Evolutionary conservation across 441 rosid genomes (phyloP), one percentile per base, ranked within the genome.

Genomic region (Syzygium malaccense): DNA sequence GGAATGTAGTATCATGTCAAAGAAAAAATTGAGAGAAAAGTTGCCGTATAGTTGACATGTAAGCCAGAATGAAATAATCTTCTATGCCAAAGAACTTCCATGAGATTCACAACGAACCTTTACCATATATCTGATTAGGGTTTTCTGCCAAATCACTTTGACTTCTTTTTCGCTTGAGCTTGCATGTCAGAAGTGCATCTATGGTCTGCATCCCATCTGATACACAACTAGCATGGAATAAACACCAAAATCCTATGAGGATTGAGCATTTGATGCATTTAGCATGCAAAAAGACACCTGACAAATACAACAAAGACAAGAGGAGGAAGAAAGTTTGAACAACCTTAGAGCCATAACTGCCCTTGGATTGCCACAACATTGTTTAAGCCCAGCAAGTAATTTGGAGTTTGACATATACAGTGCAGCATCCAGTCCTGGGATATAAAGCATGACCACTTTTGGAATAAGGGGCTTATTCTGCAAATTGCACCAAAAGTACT

Each of bases 381-480:
- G 91, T 91, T 96, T 96, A 49, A 98, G 93, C 89, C 95, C 92
- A 89, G 95, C 60, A 91, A 98, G 96, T 85, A 88, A 55, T 93
- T 94, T 98, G 57, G 96, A 91, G 87, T 94, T 96, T 58, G 99
- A 94, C 86, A 97, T 91, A 92, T 95, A 98, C 87, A 98, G 87
- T 90, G 95, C 95, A 49, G 99, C 98, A 91, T 96, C 99, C 87
- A 98, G 93, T 88, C 99, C 99, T 91, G 99, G 99, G 86, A 96
- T 92, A 92, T 96, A 97, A 55, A 97, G 95, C 98, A 97, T 84
- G 66, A 94, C 97, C 92, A 98, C 99, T 90, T 98, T 98, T 4
- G 97, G 97, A 89, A 98, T 95, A 87, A 98, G 92, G 88, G 99
- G 99, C 93, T 92, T 98, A 92, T 98, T 97, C 99, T 98, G 95